phyloP scores from a whole-genome alignment of 2,329 filamentous ascomycete genomes.

The Penicillium rolfsii region DNA sequence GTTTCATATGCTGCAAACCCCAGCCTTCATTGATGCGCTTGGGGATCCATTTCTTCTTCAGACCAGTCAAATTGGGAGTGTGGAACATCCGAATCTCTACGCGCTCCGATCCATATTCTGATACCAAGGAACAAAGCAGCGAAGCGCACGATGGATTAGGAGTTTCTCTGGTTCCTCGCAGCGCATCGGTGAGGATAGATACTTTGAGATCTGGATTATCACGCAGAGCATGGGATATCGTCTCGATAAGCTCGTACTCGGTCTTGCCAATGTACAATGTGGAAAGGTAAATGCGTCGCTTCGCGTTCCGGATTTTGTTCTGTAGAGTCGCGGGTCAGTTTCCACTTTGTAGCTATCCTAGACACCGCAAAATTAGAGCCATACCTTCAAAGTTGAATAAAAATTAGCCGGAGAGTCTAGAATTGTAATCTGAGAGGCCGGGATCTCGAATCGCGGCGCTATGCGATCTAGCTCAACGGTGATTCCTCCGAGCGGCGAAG shows the following conservation, averaged over 20 bases:
- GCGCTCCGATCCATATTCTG: slow-evolving; percentile 78
- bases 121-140: slow-evolving; percentile 78
- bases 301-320: slow-evolving; percentile 79
- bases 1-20: slow-evolving; percentile 98
- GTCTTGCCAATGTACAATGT: slow-evolving; percentile 95
- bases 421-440: slow-evolving; percentile 78
- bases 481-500: slow-evolving; percentile 61
- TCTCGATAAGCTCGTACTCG: slow-evolving; percentile 83
- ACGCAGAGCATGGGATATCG: slow-evolving; percentile 73
- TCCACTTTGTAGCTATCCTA: not conserved
- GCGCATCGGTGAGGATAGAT: slow-evolving; percentile 86
- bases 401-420: slow-evolving; percentile 83
- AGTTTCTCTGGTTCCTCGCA: slow-evolving; percentile 88
- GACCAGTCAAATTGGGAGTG: slow-evolving; percentile 88
- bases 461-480: slow-evolving; percentile 81
- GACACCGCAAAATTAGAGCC: slow-evolving; percentile 1
- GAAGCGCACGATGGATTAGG: slow-evolving; percentile 86
- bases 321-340: slow-evolving; percentile 40
- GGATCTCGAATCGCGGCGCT: slow-evolving; percentile 85
- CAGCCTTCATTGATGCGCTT: slow-evolving; percentile 95
- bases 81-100: slow-evolving; percentile 98
- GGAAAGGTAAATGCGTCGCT: slow-evolving; percentile 83
- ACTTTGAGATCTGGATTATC: slow-evolving; percentile 76
- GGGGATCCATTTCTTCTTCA: slow-evolving; percentile 81
- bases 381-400: slow-evolving; percentile 85